Evolutionary conservation across 257 asterid species (phyloP).

Genomic region (Coffea canephora): DNA sequence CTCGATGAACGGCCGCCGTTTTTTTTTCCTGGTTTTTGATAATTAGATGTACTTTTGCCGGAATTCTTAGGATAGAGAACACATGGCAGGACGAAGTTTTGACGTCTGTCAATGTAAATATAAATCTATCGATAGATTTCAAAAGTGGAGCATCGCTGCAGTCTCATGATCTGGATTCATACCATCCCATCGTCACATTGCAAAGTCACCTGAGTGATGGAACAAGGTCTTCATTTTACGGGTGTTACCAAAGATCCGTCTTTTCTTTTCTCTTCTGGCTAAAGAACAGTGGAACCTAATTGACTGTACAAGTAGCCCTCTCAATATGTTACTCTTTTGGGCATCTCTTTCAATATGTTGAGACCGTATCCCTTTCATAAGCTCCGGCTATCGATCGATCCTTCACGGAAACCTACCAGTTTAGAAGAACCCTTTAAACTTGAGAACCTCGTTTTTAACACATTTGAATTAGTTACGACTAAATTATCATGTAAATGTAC

Average conservation of each 20-base stretch:
- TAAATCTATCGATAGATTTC: conserved; percentile 31
- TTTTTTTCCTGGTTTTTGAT: conserved; percentile 8
- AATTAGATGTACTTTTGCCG: conserved; percentile 15
- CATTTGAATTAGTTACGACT: too few species aligned
- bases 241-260: neutral
- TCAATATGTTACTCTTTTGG: neutral
- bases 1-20: conserved; percentile 7
- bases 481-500: too few species aligned
- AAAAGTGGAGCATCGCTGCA: neutral
- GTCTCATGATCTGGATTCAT: conserved; percentile 1
- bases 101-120: conserved; percentile 32
- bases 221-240: neutral
- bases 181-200: neutral
- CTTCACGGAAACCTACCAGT: neutral
- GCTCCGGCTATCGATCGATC: neutral
- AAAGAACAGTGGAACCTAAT: neutral
- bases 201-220: neutral
- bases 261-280: neutral
- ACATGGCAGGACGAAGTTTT: conserved; percentile 18
- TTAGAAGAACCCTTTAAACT: neutral
- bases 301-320: neutral
- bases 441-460: too few species aligned
- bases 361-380: neutral
- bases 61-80: conserved; percentile 23
- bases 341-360: too few species aligned